These are phyloP conservation scores for Penicillium simplicissimum DNA, from an alignment of 495 filamentous ascomycete species.

Conservation along the genomic window DNA sequence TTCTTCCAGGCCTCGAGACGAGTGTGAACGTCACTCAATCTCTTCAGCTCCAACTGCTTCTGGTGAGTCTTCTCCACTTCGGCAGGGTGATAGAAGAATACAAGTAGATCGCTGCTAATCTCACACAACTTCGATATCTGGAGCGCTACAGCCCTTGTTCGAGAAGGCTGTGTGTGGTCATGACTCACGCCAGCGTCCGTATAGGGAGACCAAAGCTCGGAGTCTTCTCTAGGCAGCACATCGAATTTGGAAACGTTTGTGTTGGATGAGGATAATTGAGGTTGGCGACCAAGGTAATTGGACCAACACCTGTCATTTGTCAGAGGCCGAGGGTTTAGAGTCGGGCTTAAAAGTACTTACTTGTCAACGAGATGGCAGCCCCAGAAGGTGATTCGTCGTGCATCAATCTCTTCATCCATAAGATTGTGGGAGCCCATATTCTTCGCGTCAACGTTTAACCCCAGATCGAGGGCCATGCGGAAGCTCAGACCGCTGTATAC, in stretches of 20 bases:
- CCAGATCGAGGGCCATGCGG: slow-evolving; percentile 95
- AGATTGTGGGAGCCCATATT: slow-evolving; percentile 61
- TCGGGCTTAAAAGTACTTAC: slow-evolving; percentile 39
- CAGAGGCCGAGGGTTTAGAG: slow-evolving; percentile 9
- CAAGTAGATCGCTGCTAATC: slow-evolving; percentile 87
- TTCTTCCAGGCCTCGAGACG: slow-evolving; percentile 90
- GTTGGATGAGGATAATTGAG: slow-evolving; percentile 75
- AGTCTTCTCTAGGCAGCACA: slow-evolving; percentile 87
- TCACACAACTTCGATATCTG: slow-evolving; percentile 85
- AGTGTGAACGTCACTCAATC: slow-evolving; percentile 85
- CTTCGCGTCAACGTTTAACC: slow-evolving; percentile 82
- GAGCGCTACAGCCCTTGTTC: slow-evolving; percentile 78
- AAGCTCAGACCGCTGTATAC: slow-evolving; percentile 98
- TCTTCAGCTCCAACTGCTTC: slow-evolving; percentile 85
- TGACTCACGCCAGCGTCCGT: slow-evolving; percentile 76
- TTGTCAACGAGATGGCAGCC: slow-evolving; percentile 99
- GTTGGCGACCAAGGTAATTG: slow-evolving; percentile 92
- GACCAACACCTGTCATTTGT: slow-evolving; percentile 75
- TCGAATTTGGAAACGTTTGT: slow-evolving; percentile 86
- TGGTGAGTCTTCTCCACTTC: slow-evolving; percentile 57
- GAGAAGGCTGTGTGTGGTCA: slow-evolving; percentile 72
- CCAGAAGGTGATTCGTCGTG: slow-evolving; percentile 91
- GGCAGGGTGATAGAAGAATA: slow-evolving; percentile 86
- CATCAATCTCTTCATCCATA: slow-evolving; percentile 84
- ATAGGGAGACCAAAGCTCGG: slow-evolving; percentile 83